Conservation (phyloP, 2,329 filamentous ascomycete species). For the Ceratocystis diversiconidia region DNA sequence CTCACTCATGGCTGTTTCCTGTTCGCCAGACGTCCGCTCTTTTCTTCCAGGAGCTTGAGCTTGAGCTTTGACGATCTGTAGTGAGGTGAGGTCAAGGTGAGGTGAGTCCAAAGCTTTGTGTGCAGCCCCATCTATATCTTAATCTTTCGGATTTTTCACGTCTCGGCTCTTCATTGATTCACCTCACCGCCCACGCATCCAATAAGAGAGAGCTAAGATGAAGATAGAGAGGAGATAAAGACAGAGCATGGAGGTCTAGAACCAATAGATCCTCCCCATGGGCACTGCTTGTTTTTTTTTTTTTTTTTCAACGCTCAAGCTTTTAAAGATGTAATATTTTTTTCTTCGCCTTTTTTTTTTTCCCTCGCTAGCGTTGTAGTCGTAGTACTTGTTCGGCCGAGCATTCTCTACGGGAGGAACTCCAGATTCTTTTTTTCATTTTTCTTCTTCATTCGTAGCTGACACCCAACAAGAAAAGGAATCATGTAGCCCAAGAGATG, state of each 20-base stretch:
- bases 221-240: too few relatives aligned
- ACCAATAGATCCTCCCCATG: not conserved
- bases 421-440: not conserved
- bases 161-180: too few relatives aligned
- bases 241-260: too few relatives aligned
- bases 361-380: not conserved
- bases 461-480: too few relatives aligned
- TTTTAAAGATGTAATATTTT: not conserved
- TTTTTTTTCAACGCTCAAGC: not conserved
- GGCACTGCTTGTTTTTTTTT: not conserved
- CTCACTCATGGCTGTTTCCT: not conserved
- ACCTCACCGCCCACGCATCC: too few relatives aligned
- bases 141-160: not conserved
- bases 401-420: not conserved
- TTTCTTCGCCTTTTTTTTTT: not conserved
- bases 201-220: too few relatives aligned
- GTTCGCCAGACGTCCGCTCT: not conserved
- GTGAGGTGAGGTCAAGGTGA: too few relatives aligned
- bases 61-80: not conserved
- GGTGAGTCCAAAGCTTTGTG: too few relatives aligned
- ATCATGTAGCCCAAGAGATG: too few relatives aligned
- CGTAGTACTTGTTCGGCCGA: not conserved
- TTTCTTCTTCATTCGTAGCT: not conserved
- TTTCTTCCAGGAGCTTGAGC: conserved; percentile 5
- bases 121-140: not conserved